Conservation (phyloP, 148 eudicot species). For the Suaeda aralocaspica region DNA sequence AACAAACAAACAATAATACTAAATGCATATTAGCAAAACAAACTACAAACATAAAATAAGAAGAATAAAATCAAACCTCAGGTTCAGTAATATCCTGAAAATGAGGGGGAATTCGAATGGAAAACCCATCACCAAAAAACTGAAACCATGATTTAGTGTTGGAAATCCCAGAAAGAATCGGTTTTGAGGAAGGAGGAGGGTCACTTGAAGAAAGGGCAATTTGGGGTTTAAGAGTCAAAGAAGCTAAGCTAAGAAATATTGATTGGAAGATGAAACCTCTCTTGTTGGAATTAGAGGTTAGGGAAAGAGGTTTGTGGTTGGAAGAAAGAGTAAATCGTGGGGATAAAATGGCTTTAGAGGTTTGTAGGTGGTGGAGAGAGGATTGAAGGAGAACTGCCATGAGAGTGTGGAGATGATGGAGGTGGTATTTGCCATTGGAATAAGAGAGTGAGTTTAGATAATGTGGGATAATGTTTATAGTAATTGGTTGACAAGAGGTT, state of each 20-base stretch:
- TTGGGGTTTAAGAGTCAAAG: conserved; percentile 31
- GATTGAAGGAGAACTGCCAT: conserved; percentile 50
- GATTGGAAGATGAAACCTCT: conserved; percentile 42
- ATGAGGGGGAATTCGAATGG: conserved; percentile 83
- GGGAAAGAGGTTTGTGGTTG: conserved; percentile 18
- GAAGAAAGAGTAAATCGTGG: conserved; percentile 15
- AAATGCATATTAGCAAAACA: background rate
- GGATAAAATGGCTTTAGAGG: conserved; percentile 22
- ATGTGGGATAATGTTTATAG: no score
- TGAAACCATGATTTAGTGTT: conserved; percentile 93
- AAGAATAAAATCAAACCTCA: conserved; percentile 42
- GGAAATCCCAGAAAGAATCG: conserved; percentile 57
- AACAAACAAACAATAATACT: no score
- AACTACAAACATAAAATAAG: background rate
- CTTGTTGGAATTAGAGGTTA: conserved; percentile 26
- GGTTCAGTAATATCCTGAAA: conserved; percentile 79
- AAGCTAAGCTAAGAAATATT: conserved; percentile 32
- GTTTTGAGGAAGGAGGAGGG: conserved; percentile 35
- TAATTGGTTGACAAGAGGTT: no score
- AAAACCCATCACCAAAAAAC: conserved; percentile 82
- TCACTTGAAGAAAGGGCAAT: conserved; percentile 29
- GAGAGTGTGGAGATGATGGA: conserved; percentile 10
- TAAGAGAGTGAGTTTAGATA: conserved; percentile 20
- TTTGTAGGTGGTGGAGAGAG: conserved; percentile 29
- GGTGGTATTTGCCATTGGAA: conserved; percentile 28